Evolutionary conservation across 2,329 filamentous ascomycete species (phyloP).

Genomic region (Verticillium klebahnii): DNA sequence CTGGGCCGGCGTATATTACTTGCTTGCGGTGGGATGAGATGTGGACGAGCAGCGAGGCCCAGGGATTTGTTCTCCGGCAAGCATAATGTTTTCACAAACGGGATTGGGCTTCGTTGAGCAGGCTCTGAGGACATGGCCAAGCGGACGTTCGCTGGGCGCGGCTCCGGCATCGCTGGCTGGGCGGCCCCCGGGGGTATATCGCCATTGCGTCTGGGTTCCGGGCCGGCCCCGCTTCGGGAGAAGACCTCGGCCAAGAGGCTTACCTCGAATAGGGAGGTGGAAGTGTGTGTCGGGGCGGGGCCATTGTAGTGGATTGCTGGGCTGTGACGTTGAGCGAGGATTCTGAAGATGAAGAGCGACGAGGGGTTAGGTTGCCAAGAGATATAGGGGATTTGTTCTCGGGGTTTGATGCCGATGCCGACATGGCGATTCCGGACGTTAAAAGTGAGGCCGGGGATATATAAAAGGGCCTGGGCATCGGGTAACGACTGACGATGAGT

Average conservation of each 20-base stretch:
- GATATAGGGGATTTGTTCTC: neutral
- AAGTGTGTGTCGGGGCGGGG: neutral
- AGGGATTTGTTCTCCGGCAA: neutral
- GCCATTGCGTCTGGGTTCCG: neutral
- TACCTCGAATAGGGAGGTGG: neutral
- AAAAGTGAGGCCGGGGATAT: neutral
- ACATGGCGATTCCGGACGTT: neutral
- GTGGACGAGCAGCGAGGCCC: neutral
- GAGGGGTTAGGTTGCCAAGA: neutral
- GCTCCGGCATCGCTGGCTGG: neutral
- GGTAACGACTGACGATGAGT: neutral
- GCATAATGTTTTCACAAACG: too few relatives aligned
- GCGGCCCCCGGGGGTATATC: neutral
- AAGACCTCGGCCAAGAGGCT: neutral
- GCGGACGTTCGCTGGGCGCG: neutral
- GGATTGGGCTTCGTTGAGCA: too few relatives aligned
- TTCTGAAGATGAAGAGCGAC: neutral
- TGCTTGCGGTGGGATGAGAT: neutral
- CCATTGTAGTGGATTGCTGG: neutral
- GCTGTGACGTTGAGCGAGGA: neutral
- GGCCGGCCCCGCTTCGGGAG: neutral
- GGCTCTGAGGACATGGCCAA: too few relatives aligned
- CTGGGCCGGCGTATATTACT: neutral
- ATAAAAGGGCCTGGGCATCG: neutral
- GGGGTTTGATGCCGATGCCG: neutral